Base-by-base conservation (phyloP, 164 flowering plant genomes). In the Warburgia ugandensis region DNA sequence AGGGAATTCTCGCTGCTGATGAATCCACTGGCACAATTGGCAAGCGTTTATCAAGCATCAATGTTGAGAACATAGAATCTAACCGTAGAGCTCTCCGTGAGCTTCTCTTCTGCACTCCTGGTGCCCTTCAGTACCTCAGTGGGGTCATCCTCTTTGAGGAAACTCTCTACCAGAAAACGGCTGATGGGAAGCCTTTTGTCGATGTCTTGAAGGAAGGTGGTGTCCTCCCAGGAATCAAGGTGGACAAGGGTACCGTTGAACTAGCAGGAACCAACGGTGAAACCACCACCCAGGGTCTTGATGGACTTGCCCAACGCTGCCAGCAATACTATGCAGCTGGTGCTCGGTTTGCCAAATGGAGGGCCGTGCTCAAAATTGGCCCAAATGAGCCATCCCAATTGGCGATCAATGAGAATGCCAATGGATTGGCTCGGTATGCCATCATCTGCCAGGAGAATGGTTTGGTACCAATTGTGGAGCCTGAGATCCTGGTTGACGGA, bases 1-100 rank as follows among this genome's bases (percentile, higher is more conserved):
- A 69, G 74, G 81, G 81, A 22, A 77, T 77, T 43, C 78, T 77
- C 21, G 81, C 78, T n/a, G 81, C 81, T 11, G 81, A 74, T 62
- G 81, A 77, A 45, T 73, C 76, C 20, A 77, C 78, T 22, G 77
- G 81, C 40, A 77, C 81, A 28, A 77, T 77, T 23, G 81, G 78
- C 17, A 77, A 77, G 65, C 75, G 77, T 30, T 63, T 76, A 1
- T 27, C 77, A 2, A 70, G 80, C 73, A 73, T 76, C 65, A 74
- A 71, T 46, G 78, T 74, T 14, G 81, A 77, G 69, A 77, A 77
- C 9, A 61, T 51, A 9, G 81, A 77, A 62, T 16, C 62, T 3
- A 76, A 70, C 73, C 54, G 75, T 39, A 41, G 71, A 45, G 77
- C 77, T 38, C 75, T 76, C 27, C 75, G 80, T 20, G 80, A 76